These are phyloP conservation scores for Maudiozyma turicensis DNA, from an alignment of 805 yeast species.

Conservation along the genomic window DNA sequence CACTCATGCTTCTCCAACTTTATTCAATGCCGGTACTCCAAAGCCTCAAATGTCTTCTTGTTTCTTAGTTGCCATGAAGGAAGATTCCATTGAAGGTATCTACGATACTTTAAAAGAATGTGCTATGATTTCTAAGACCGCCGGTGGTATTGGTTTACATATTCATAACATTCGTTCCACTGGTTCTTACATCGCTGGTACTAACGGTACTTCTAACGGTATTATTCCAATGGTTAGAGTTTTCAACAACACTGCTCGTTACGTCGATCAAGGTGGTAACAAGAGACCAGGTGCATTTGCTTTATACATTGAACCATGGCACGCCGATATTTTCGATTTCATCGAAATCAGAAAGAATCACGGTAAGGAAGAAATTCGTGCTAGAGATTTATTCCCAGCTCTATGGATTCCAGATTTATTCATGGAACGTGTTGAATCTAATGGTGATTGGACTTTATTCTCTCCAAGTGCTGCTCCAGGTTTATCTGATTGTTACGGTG, in stretches of 20 bases:
- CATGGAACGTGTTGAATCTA: conserved; percentile 77
- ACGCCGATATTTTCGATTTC: conserved; percentile 79
- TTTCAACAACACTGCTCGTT: conserved; percentile 90
- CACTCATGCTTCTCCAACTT: conserved; percentile 92
- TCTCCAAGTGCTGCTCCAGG: conserved; percentile 89
- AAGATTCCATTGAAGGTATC: conserved; percentile 92
- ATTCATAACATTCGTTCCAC: conserved; percentile 77
- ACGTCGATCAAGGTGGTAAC: conserved; percentile 97
- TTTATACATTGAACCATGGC: conserved; percentile 94
- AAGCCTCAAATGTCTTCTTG: conserved; percentile 83
- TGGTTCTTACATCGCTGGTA: conserved; percentile 83
- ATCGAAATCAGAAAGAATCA: conserved; percentile 84
- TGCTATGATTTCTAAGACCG: conserved; percentile 85
- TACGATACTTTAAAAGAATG: conserved; percentile 80
- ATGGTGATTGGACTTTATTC: conserved; percentile 80
- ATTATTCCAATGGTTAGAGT: conserved; percentile 94
- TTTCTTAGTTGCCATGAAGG: conserved; percentile 82
- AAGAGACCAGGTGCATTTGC: conserved; percentile 98
- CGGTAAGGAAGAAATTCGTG: conserved; percentile 89
- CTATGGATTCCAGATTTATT: conserved; percentile 92
- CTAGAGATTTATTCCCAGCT: conserved; percentile 88
- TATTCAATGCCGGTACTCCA: conserved; percentile 88
- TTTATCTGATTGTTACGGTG: conserved; percentile 72
- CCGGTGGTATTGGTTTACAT: conserved; percentile 94
- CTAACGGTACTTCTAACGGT: conserved; percentile 90